Percentiles rank a stretch among this genome's conserved stretches.
These are phyloP conservation scores for Zygotorulaspora chibaensis DNA, from an alignment of 805 yeast genomes.

Conservation along the genomic window DNA sequence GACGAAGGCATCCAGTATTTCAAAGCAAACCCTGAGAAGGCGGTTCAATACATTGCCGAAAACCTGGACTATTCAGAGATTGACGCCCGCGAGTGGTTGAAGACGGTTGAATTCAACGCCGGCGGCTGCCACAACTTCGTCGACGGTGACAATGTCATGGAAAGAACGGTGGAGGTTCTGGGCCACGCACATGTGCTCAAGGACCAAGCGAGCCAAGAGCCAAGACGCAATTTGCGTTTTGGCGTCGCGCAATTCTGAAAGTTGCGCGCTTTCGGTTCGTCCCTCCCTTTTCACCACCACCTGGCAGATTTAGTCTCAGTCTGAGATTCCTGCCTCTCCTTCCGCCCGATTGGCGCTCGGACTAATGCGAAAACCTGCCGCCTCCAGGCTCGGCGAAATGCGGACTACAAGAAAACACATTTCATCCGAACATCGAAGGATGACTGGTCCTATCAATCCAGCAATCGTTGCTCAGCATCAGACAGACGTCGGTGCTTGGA, in stretches of 20 bases:
- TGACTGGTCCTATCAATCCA: too few relatives aligned
- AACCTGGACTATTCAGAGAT: conserved; percentile 71
- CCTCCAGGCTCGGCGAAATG: background rate
- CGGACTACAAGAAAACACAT: background rate
- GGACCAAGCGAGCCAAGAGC: background rate
- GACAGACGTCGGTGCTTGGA: background rate
- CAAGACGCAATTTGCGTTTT: background rate
- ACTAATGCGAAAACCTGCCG: conserved; percentile 6
- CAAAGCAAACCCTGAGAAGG: conserved; percentile 54
- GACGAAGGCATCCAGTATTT: conserved; percentile 68
- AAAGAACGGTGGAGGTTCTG: conserved; percentile 54
- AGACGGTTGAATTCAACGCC: conserved; percentile 60
- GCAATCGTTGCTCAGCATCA: background rate
- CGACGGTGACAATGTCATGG: conserved; percentile 45
- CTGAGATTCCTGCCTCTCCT: background rate
- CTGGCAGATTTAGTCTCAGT: too few relatives aligned
- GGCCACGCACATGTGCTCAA: conserved; percentile 55
- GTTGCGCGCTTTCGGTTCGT: background rate
- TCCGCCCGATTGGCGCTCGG: conserved; percentile 3
- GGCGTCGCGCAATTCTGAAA: background rate
- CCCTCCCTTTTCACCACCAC: background rate
- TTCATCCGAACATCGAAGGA: background rate
- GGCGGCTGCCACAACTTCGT: conserved; percentile 44
- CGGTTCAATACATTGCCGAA: conserved; percentile 56
- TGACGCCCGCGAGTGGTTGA: conserved; percentile 79